A percentile compares a stretch with the other conserved stretches of the same genome.
These are phyloP conservation scores for Globisporangium yorkense DNA, from an alignment of 352 stramenopile genomes.

Conservation along the genomic window DNA sequence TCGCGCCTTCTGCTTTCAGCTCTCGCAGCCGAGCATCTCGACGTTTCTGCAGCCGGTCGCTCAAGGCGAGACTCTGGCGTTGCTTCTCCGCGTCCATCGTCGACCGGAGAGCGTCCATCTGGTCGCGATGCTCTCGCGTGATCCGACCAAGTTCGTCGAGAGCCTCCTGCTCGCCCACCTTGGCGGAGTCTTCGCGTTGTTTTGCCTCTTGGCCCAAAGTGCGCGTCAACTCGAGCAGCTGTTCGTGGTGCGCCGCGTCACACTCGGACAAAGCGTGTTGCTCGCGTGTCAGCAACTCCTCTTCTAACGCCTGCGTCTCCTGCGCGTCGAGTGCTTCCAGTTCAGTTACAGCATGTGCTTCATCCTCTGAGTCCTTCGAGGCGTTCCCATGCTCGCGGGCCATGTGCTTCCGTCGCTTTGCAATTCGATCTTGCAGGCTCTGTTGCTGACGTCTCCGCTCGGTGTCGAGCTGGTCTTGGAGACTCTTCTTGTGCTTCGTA, in stretches of 20 bases:
- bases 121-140: constrained; percentile 16
- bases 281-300: constrained; percentile 5
- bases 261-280: neutral
- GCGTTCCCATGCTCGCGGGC: neutral
- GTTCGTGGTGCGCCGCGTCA: neutral
- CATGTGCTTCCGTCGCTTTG: constrained; percentile 14
- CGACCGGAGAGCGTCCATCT: constrained; percentile 16
- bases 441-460: constrained; percentile 28
- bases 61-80: constrained; percentile 18
- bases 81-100: constrained; percentile 20
- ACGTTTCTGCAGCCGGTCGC: constrained; percentile 13
- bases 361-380: neutral
- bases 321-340: constrained; percentile 4
- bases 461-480: constrained; percentile 16
- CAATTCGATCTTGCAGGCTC: constrained; percentile 20
- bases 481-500: constrained; percentile 10
- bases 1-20: neutral
- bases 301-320: constrained; percentile 1
- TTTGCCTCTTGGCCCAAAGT: constrained; percentile 12
- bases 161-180: constrained; percentile 15
- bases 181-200: constrained; percentile 8
- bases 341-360: neutral
- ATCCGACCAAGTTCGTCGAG: constrained; percentile 24
- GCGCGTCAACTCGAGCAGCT: neutral
- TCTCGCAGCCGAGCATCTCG: constrained; percentile 3